These are phyloP conservation scores for Candida verbasci DNA, from an alignment of 805 yeast genomes.

Conservation along the genomic window DNA sequence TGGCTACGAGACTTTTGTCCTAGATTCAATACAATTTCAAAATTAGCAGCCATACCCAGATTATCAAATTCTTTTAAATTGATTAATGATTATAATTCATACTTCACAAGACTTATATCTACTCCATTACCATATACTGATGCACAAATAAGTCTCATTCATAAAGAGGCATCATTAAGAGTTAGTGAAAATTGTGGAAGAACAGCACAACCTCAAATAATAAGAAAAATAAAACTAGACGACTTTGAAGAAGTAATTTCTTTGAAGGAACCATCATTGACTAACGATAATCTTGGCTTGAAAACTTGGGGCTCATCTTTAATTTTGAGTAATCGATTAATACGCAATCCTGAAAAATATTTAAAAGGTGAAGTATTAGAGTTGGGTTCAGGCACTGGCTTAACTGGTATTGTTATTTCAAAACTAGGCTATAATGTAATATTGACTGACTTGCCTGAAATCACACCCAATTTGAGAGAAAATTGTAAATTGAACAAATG, in stretches of 20 bases:
- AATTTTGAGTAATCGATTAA: conserved; percentile 55
- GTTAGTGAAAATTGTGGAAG: conserved; percentile 82
- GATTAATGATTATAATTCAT: conserved; percentile 37
- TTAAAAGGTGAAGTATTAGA: conserved; percentile 47
- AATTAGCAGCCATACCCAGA: conserved; percentile 21
- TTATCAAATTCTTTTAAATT: conserved; percentile 24
- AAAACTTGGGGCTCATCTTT: conserved; percentile 96
- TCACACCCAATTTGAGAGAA: conserved; percentile 58
- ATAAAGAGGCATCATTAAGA: conserved; percentile 56
- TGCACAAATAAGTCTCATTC: conserved; percentile 35
- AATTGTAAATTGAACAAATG: conserved; percentile 55
- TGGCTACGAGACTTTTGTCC: conserved; percentile 45
- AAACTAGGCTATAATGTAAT: conserved; percentile 44
- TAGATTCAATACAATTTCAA: conserved; percentile 18
- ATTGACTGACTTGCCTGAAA: conserved; percentile 78
- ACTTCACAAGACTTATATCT: conserved; percentile 48
- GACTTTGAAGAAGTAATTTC: conserved; percentile 18
- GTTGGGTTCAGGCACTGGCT: conserved; percentile 94
- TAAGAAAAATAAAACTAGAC: conserved; percentile 50
- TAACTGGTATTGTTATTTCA: conserved; percentile 72
- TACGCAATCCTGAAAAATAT: conserved; percentile 14
- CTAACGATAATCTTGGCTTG: conserved; percentile 82
- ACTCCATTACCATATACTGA: conserved; percentile 46
- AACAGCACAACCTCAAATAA: conserved; percentile 71
- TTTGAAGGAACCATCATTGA: conserved; percentile 78